phyloP scores from a whole-genome alignment of 176 grass and related monocot genomes.

The Eragrostis curvula region DNA sequence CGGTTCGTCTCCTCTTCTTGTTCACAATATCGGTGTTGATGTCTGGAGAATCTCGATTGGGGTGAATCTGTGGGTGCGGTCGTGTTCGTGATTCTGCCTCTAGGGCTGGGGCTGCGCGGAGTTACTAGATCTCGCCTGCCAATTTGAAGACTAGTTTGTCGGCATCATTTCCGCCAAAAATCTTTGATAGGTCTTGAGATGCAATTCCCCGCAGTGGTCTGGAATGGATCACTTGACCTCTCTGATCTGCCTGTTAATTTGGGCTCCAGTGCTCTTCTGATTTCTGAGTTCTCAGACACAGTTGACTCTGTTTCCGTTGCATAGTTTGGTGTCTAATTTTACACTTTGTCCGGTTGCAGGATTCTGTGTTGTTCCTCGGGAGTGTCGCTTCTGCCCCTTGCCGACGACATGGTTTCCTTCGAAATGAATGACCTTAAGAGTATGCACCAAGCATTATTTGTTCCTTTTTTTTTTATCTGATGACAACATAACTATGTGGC shows the following conservation, averaged over 20 bases:
- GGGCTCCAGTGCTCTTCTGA: not conserved
- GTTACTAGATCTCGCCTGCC: too few species aligned
- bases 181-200: not conserved
- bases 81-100: too few species aligned
- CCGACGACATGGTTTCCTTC: slow-evolving; percentile 82
- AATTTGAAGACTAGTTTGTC: too few species aligned
- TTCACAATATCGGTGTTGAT: too few species aligned
- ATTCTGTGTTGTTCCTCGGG: not conserved
- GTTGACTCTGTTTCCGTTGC: not conserved
- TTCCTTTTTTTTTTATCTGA: not conserved
- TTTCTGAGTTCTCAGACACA: not conserved
- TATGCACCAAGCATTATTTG: slow-evolving; percentile 34
- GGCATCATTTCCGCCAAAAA: too few species aligned
- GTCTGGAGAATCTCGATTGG: too few species aligned
- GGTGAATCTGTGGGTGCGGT: too few species aligned
- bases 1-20: too few species aligned
- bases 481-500: not conserved
- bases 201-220: not conserved
- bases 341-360: slow-evolving; percentile 24
- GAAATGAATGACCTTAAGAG: slow-evolving; percentile 99
- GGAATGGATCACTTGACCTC: not conserved
- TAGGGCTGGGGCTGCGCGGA: too few species aligned
- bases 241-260: not conserved
- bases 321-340: not conserved
- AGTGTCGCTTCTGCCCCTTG: slow-evolving; percentile 1